These are phyloP conservation scores for Diplogelasinospora grovesii DNA, from an alignment of 495 filamentous ascomycete genomes.

Conservation along the genomic window DNA sequence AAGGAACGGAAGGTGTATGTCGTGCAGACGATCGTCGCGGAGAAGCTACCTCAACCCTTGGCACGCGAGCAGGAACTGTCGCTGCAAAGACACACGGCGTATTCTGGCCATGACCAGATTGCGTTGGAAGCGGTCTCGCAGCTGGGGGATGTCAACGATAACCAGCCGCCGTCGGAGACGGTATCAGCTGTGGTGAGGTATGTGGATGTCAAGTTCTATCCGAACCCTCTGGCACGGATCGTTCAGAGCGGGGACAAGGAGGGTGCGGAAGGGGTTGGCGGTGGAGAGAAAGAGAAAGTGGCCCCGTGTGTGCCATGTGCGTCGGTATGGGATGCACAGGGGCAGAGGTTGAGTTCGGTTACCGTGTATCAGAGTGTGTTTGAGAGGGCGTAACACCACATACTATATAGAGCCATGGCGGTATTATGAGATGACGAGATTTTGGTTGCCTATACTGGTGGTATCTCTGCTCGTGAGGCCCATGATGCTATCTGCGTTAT, in stretches of 20 bases:
- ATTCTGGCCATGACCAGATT: neutral
- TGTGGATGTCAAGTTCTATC: conserved; percentile 7
- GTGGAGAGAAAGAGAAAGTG: neutral
- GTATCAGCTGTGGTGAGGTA: conserved; percentile 13
- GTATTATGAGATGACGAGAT: no score
- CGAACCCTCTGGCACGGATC: no score
- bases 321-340: conserved; percentile 19
- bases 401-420: neutral
- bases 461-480: no score
- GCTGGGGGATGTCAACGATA: conserved; percentile 2
- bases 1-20: conserved; percentile 1
- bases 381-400: neutral
- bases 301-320: conserved; percentile 18
- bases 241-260: no score
- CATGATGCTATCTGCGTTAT: no score
- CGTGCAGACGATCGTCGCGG: conserved; percentile 19
- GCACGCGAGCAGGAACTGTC: no score
- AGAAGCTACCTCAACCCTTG: no score
- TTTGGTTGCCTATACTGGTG: no score
- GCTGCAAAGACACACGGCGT: no score
- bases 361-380: conserved; percentile 19
- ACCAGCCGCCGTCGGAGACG: no score
- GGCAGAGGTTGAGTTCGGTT: conserved; percentile 13
- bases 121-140: neutral
- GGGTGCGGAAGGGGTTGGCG: neutral